These are phyloP conservation scores for Podospora pseudocomata DNA, from an alignment of 495 filamentous ascomycete genomes.

Conservation along the genomic window DNA sequence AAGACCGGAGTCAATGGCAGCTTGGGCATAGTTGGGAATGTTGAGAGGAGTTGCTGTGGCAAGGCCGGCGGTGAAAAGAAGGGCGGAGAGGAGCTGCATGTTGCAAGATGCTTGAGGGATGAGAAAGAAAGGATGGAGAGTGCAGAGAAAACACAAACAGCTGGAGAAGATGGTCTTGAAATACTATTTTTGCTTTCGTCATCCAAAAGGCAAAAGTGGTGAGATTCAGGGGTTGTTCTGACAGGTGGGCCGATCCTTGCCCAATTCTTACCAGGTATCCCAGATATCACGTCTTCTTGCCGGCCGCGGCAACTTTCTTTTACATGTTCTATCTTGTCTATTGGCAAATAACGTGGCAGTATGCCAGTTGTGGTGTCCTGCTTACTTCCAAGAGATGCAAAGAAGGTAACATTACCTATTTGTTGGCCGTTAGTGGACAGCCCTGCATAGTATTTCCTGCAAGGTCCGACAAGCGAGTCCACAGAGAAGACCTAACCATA, in stretches of 20 bases:
- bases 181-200: not conserved
- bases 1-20: slow-evolving; percentile 26
- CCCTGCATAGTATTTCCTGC: not conserved
- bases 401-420: not conserved
- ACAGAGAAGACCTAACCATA: not conserved
- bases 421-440: not conserved
- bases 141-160: not conserved
- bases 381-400: not conserved
- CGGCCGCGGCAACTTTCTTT: not conserved
- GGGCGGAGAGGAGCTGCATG: not conserved
- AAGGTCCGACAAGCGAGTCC: not conserved
- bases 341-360: not conserved
- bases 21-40: slow-evolving; percentile 15
- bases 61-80: not conserved
- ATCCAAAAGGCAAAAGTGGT: not conserved
- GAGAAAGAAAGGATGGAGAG: not conserved
- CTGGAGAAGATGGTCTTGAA: not conserved
- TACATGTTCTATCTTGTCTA: not conserved
- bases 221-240: not conserved
- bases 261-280: not conserved
- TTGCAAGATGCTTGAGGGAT: not conserved
- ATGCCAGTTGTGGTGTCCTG: not conserved
- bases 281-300: not conserved
- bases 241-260: not conserved
- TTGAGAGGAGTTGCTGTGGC: slow-evolving; percentile 8